phyloP scores from a whole-genome alignment of 176 grass and related monocot species.

The Avena atlantica region DNA sequence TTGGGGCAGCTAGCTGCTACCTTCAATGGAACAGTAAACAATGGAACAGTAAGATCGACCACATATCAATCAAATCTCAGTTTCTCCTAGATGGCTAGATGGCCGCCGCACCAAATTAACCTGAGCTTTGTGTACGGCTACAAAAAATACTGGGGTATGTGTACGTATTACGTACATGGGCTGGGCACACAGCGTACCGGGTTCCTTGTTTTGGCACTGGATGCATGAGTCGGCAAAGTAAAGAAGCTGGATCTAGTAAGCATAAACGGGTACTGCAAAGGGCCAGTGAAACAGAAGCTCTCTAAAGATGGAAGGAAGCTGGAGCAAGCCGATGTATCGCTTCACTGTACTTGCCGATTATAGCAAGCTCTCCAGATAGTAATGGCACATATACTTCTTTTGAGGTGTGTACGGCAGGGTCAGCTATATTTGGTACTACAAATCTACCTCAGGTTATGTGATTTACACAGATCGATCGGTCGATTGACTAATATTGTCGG shows the following conservation, averaged over 20 bases:
- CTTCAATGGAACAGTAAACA: conserved; percentile 48
- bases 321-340: background rate
- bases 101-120: too few relatives aligned
- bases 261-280: background rate
- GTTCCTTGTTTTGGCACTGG: background rate
- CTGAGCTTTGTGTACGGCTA: too few relatives aligned
- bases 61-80: too few relatives aligned
- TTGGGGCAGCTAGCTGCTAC: background rate
- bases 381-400: background rate
- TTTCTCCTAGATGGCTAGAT: too few relatives aligned
- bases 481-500: background rate
- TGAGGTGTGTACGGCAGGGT: too few relatives aligned
- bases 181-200: background rate
- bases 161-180: background rate
- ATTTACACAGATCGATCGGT: background rate
- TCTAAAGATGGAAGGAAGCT: conserved; percentile 35
- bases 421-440: background rate
- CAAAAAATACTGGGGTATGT: too few relatives aligned
- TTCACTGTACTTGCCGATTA: conserved; percentile 26
- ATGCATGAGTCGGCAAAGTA: conserved; percentile 7
- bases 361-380: conserved; percentile 18
- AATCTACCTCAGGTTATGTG: conserved; percentile 6
- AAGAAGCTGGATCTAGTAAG: background rate
- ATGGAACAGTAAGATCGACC: conserved; percentile 41
- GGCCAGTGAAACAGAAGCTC: conserved; percentile 12